A percentile compares a stretch with the other conserved stretches of the same genome.
Evolutionary conservation across 176 grass and related monocot genomes (phyloP).

Genomic region (Oryza nivara): DNA sequence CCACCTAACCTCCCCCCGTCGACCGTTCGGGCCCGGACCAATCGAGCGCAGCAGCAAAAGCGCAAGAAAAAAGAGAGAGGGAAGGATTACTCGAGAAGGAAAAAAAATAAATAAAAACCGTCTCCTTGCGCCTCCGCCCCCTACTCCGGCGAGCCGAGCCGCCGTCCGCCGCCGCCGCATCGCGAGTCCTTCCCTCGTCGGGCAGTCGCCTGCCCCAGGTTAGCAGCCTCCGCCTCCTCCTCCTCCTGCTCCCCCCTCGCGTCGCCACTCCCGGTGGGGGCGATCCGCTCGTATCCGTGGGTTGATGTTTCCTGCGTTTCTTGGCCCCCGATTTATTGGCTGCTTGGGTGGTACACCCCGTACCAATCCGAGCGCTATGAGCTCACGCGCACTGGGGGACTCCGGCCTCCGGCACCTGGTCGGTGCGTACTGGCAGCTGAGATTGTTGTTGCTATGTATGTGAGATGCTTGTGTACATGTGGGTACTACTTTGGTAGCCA

Average conservation of each 20-base stretch:
- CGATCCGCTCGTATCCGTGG: background rate
- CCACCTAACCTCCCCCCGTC: background rate
- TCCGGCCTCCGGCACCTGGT: background rate
- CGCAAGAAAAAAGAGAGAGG: background rate
- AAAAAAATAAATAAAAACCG: background rate
- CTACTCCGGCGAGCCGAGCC: background rate
- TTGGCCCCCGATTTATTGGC: no score
- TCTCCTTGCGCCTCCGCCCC: background rate
- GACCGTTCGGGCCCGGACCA: slow-evolving; percentile 11
- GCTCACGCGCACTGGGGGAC: background rate
- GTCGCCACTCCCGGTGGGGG: no score
- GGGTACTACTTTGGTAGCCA: no score
- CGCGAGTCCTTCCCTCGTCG: background rate
- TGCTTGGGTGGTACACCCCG: no score
- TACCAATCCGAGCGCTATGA: background rate
- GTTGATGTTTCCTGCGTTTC: background rate
- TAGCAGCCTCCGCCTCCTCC: background rate
- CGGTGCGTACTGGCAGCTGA: background rate
- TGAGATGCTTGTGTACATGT: background rate
- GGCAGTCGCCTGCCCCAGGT: background rate
- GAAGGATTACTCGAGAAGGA: background rate
- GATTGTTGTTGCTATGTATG: background rate
- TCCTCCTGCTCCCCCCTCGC: no score
- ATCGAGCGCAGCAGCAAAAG: slow-evolving; percentile 14
- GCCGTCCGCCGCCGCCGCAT: background rate